Base-by-base conservation (phyloP, 192 early-diverging fungal genomes). In the Coemansia reversa region DNA sequence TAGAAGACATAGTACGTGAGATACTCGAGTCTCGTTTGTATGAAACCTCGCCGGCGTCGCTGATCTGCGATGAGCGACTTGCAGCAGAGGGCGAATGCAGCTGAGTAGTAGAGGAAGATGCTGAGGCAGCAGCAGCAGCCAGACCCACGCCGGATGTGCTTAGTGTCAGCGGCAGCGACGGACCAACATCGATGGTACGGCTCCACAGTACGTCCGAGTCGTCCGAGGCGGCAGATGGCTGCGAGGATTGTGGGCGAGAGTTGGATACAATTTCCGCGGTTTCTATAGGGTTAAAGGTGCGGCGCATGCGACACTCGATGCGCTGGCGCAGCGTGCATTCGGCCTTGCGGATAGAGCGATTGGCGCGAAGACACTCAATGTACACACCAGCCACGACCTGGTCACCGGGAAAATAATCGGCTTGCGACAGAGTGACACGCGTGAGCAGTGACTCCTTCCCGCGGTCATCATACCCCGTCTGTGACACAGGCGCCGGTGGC, bases 131-230 rank as follows among this genome's bases (percentile, higher is more conserved):
- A 5, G 60, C 60, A 12, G 71, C 72, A 6, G 67, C 72, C 53
- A 79, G 67, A 0, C 71, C 76, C 6, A 77, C 66, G 11, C 70
- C 75, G 22, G 55, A 61, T 1, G 62, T 60, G 18, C 66, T 78
- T 39, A 78, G 70, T 27, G 69, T 78, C 12, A 80, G 62, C 8
- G 51, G 35, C 60, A 65, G 68, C 49, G 57, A 48, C 1, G 60
- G 56, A 5, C 65, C 67, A 5, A 80, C 47, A 39, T 80, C 77
- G 6, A 70, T 53, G 3, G 51, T 51, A 53, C 77, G 77, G 24
- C 59, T 71, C 77, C 77, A 80, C 42, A 80, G 64, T 9, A 80
- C 66, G 48, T 80, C 77, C 12, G 77, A 71, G 48, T 80, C 72
- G 35, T 80, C 77, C 25, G 66, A 66, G 3, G 48, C 55, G 1